Base-by-base conservation (phyloP, 2,329 filamentous ascomycete genomes). In the Fusarium sp. region DNA sequence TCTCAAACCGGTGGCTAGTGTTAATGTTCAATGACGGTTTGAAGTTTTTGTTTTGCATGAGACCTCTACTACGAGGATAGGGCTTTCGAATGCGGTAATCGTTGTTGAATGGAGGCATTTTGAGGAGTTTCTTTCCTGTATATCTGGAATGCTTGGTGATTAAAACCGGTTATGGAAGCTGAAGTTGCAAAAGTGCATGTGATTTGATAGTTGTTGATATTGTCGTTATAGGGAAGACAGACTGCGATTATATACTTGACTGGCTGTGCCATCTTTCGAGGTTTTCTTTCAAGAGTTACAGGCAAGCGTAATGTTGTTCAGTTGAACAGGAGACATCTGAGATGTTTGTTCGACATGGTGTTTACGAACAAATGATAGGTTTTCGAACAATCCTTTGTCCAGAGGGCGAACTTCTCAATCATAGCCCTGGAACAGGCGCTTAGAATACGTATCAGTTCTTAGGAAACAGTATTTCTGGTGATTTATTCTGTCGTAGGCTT, bases 41-140 rank as follows among this genome's bases (percentile, higher is more conserved):
- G 2, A 42, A 35, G 7, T 8, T 15, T n/a, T 25, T 60, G 35
- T 25, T 29, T 8, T 29, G 62, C 11, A 29, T 21, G 12, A 15
- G 15, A 18, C 39, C 29, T 21, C 54, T 44, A 10, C 12, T n/a
- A 14, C 42, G 35, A 60, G 41, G n/a, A 14, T 19, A 19, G 29
- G 35, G 11, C 7, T 67, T 67, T 29, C 23, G 16, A 15, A 62
- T 31, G 25, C 63, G 60, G 25, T 44, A 11, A 10, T 37, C 42
- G 21, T 44, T 33, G 18, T 49, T 39, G n/a, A 25, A 35, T n/a
- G 35, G 11, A 38, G 37, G 19, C 63, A 59, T 66, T 37, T 58
- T 44, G 21, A 27, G 11, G 12, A 5, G 8, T 27, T 14, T 29
- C 38, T 45, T 14, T 29, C 15, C 11, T 18, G 33, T 45, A 12